Evolutionary conservation across 129 eudicot genomes (phyloP).

Genomic region (Lactuca saligna): DNA sequence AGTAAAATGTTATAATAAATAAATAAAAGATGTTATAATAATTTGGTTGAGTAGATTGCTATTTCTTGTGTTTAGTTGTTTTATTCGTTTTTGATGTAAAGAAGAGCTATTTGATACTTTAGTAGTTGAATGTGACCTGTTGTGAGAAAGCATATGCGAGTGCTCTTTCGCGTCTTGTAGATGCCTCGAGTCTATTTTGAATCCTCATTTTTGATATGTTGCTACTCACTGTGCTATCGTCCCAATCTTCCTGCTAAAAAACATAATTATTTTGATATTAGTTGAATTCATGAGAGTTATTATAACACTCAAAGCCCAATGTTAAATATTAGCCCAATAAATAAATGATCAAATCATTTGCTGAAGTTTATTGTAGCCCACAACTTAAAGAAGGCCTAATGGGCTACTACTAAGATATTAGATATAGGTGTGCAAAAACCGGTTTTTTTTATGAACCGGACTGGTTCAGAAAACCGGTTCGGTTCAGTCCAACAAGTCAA

Average conservation of each 20-base stretch:
- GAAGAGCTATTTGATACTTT: not conserved
- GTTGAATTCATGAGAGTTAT: not conserved
- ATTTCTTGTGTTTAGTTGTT: not conserved
- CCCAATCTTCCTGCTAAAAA: conserved; percentile 79
- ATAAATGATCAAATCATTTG: too few species aligned
- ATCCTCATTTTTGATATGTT: conserved; percentile 66
- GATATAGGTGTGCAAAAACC: too few species aligned
- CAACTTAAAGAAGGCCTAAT: not conserved
- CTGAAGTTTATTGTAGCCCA: not conserved
- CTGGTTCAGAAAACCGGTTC: too few species aligned
- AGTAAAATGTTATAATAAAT: not conserved
- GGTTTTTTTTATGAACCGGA: too few species aligned
- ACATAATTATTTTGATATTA: not conserved
- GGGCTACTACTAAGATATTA: too few species aligned
- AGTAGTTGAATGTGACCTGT: conserved; percentile 46
- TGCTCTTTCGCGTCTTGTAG: conserved; percentile 89
- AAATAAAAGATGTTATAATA: not conserved
- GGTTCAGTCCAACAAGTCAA: too few species aligned
- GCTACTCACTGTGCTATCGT: conserved; percentile 83
- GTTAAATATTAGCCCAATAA: not conserved
- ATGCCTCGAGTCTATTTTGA: conserved; percentile 73
- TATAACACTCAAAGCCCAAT: not conserved
- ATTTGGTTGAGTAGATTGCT: too few species aligned
- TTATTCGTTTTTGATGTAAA: not conserved
- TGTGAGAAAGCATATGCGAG: conserved; percentile 96